Base-by-base conservation (phyloP, 2,329 filamentous ascomycete species). In the Thielaviopsis euricoi region DNA sequence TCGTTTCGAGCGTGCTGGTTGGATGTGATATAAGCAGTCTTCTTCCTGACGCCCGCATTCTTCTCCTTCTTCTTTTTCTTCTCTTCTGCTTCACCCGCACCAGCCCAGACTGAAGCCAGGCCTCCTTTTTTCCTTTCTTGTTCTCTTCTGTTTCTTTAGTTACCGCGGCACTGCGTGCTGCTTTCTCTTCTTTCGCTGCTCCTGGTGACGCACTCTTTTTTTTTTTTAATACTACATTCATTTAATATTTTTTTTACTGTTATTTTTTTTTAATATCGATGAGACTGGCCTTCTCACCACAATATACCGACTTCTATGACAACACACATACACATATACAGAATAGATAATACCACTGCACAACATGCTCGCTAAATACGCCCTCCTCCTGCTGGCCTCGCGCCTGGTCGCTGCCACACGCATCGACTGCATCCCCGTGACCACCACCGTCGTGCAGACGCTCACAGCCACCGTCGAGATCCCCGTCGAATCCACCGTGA, bases 61-160 rank as follows among this genome's bases (percentile, higher is more conserved):
- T n/a, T n/a, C 7, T 33, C 12, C 29, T 33, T 33, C 7, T 10
- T 33, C 12, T 33, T 10, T 33, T 33, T 33, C 29, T 33, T 33
- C 12, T 10, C 12, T 33, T 33, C 29, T 33, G 29, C 29, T 33
- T 33, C 29, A 33, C 29, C 29, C 7, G 4, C 29, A 33, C 9
- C 29, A 33, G 29, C 7, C 29, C 29, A 10, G 29, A 33, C 29
- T 33, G 17, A 43, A 43, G 17, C 6, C 37, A 43, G 37, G 2
- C 37, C 2, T 46, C 55, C 29, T 29, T 52, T 53, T 52, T 50
- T 51, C 50, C 58, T 58, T 55, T 48, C 33, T 57, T 59, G 51
- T 59, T 53, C 52, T 57, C 59, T 57, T 59, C 57, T 26, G 37
- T 51, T 58, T 59, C 52, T 55, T 37, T 40, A 51, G 58, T 54